Conservation (phyloP, 1,284 basidiomycete genomes). For the Leccinum solheimii region DNA sequence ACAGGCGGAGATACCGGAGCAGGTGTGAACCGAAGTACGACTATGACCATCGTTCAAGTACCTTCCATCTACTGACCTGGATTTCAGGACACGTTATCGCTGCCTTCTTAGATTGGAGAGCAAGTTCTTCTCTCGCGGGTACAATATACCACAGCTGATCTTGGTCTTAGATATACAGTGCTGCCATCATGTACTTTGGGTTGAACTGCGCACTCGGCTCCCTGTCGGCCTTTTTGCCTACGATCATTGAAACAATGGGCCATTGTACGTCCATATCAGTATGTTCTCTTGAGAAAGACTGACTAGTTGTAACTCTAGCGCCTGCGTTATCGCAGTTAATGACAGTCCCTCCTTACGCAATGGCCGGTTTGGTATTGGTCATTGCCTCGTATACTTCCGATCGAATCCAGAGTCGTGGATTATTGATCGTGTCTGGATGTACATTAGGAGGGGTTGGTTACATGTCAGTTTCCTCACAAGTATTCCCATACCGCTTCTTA, state of each 20-base stretch:
- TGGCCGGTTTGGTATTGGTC: slow-evolving; percentile 68
- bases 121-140: slow-evolving; percentile 32
- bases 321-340: slow-evolving; percentile 61
- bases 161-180: slow-evolving; percentile 52
- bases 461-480: slow-evolving; percentile 23
- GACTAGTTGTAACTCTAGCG: slow-evolving; percentile 32
- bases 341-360: slow-evolving; percentile 82
- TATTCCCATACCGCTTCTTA: neutral
- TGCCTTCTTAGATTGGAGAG: slow-evolving; percentile 74
- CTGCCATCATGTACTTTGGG: slow-evolving; percentile 73
- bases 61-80: neutral
- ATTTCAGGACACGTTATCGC: slow-evolving; percentile 56
- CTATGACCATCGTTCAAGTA: neutral
- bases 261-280: slow-evolving; percentile 42
- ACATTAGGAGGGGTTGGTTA: slow-evolving; percentile 64
- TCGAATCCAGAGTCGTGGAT: slow-evolving; percentile 67
- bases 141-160: neutral
- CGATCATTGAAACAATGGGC: slow-evolving; percentile 75
- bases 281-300: neutral
- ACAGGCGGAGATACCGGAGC: slow-evolving; percentile 67
- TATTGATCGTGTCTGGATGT: slow-evolving; percentile 52
- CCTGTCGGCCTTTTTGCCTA: slow-evolving; percentile 82
- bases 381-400: slow-evolving; percentile 69
- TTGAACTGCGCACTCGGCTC: slow-evolving; percentile 78
- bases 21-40: slow-evolving; percentile 62